Evolutionary conservation across 495 filamentous ascomycete genomes (phyloP), one percentile per base, ranked within the genome.

Genomic region (Usnea hakonensis): DNA sequence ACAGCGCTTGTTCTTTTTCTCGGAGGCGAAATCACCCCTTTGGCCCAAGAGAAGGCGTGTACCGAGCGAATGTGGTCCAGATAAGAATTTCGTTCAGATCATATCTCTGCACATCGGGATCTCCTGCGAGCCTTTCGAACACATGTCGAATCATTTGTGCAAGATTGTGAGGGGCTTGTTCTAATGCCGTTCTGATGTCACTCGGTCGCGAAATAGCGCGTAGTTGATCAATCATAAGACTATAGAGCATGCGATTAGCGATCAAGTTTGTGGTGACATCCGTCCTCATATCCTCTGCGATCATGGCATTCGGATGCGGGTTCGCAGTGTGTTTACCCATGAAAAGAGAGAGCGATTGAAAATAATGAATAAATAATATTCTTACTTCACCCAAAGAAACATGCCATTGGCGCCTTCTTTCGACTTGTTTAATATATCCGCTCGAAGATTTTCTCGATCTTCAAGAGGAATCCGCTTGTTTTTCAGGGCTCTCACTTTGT

Each of bases 71-170:
- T n/a, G 72, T 63, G 2, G 70, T 64, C 74, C 75, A 77, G 6
- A 54, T 57, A 28, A 77, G 60, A 32, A 72, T 50, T 60, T 74
- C 69, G 52, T 75, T 76, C 23, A 76, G 56, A 58, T 73, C 66
- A 2, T 68, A 66, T 11, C 71, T 64, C 43, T 76, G 68, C 23
- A 70, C 67, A 0, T 55, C 56, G 16, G 64, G 65, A 48, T 59
- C 66, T 16, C 33, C 60, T 9, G 68, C 70, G 41, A 75, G 68
- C 17, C 66, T 64, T 14, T 62, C 43, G 7, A 75, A 63, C 2
- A 74, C 71, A 41, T 76, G 70, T 26, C 68, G 69, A n/a, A 77
- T 52, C 67, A 75, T 74, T 21, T 71, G 66, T 13, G 62, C 63
- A 6, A 77, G 64, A 13, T 68, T 70, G 32, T 67, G 64, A 0